These are phyloP conservation scores for Coemansia sp. DNA, from an alignment of 192 early-diverging fungal genomes.

Conservation along the genomic window DNA sequence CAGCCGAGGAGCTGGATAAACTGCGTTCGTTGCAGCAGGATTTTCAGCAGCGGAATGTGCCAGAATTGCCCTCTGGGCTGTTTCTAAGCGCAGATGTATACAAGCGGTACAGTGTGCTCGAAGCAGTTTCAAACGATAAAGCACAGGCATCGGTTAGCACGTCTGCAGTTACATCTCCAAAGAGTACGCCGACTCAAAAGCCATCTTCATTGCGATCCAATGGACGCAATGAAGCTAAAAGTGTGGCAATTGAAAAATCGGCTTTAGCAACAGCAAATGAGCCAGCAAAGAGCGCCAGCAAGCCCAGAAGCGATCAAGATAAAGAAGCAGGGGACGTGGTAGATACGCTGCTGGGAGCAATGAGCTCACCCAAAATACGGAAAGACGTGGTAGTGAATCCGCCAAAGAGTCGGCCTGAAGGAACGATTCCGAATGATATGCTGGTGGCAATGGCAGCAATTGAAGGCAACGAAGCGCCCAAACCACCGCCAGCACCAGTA, in stretches of 20 bases:
- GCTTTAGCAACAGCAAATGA: neutral
- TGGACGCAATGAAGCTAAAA: neutral
- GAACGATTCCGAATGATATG: slow-evolving; percentile 34
- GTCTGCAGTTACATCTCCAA: neutral
- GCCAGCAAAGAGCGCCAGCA: neutral
- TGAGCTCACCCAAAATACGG: slow-evolving; percentile 25
- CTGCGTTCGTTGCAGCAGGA: slow-evolving; percentile 13
- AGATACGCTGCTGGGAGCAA: slow-evolving; percentile 38
- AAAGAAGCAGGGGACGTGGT: slow-evolving; percentile 28
- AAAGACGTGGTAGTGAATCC: neutral
- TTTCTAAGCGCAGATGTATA: slow-evolving; percentile 39
- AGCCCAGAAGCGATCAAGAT: neutral
- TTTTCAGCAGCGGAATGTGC: slow-evolving; percentile 21
- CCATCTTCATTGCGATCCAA: slow-evolving; percentile 30
- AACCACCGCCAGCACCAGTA: neutral
- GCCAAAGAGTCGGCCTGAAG: neutral
- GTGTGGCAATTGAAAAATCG: neutral
- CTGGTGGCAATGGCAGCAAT: slow-evolving; percentile 46
- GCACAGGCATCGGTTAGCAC: neutral
- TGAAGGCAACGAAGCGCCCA: slow-evolving; percentile 15
- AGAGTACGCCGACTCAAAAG: slow-evolving; percentile 15
- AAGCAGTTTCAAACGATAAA: neutral
- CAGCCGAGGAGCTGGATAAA: slow-evolving; percentile 5
- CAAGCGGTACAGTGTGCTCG: slow-evolving; percentile 26
- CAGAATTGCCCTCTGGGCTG: slow-evolving; percentile 12